Evolutionary conservation across 2,329 filamentous ascomycete species (phyloP).

Genomic region (Pseudocercospora cruenta): DNA sequence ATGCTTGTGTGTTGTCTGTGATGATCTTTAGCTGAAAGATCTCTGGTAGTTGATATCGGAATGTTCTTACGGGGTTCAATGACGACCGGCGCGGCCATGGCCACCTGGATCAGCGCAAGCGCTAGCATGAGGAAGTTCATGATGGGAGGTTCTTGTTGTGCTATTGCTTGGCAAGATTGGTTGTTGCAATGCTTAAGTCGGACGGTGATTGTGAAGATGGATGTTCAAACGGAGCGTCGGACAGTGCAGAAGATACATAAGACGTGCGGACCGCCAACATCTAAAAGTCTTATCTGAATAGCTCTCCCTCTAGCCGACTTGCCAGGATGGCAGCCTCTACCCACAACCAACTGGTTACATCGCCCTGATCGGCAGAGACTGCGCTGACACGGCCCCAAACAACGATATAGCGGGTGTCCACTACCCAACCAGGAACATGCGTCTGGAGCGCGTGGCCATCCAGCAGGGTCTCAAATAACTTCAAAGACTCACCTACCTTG

Average conservation of each 20-base stretch:
- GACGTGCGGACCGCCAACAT: not conserved
- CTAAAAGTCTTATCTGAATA: slow-evolving; percentile 3
- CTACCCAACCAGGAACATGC: not conserved
- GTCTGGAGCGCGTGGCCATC: slow-evolving; percentile 1
- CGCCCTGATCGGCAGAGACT: slow-evolving; percentile 1
- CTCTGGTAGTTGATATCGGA: not conserved
- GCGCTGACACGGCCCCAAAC: not conserved
- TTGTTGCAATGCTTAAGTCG: not conserved
- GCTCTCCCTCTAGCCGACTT: slow-evolving; percentile 4
- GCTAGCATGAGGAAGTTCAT: slow-evolving; percentile 14
- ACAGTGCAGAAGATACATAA: not conserved
- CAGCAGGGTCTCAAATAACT: not conserved
- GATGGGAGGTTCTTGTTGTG: not conserved
- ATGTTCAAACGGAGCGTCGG: not conserved
- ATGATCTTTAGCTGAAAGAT: not conserved
- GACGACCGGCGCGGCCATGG: slow-evolving; percentile 16
- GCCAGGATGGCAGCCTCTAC: not conserved
- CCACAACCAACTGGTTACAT: slow-evolving; percentile 6
- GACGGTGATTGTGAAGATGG: not conserved
- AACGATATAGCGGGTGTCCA: not conserved
- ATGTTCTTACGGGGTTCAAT: slow-evolving; percentile 16
- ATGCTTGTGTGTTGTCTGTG: slow-evolving; percentile 7
- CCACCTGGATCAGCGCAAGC: slow-evolving; percentile 13
- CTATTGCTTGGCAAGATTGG: not conserved
- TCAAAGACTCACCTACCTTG: not conserved